These are phyloP conservation scores for Magnusiomyces tetraspermus DNA, from an alignment of 1,139 yeast genomes.

Conservation along the genomic window DNA sequence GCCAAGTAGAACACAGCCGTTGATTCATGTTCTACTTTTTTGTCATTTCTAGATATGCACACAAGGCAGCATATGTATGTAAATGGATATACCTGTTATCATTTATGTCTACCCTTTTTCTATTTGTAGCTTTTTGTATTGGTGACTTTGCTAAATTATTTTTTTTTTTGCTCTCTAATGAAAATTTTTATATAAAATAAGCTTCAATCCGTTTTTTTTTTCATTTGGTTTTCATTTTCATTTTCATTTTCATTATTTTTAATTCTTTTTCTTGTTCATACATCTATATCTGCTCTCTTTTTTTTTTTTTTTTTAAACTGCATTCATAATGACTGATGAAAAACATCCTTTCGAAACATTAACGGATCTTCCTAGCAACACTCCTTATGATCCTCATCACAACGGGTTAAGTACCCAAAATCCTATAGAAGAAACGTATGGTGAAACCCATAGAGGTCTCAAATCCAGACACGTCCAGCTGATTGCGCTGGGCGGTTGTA, in stretches of 20 bases:
- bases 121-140: too few relatives aligned
- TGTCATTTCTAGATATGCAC: too few relatives aligned
- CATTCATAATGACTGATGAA: background rate
- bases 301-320: background rate
- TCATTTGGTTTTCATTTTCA: background rate
- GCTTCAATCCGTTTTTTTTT: background rate
- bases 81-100: too few relatives aligned
- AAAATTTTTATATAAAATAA: too few relatives aligned
- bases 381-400: background rate
- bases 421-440: background rate
- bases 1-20: too few relatives aligned
- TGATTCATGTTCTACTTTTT: too few relatives aligned
- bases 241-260: background rate
- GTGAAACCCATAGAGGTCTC: constrained; percentile 29
- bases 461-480: constrained; percentile 63
- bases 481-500: constrained; percentile 83
- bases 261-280: background rate
- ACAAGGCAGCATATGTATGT: too few relatives aligned
- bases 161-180: too few relatives aligned
- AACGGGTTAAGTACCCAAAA: background rate
- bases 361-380: background rate
- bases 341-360: background rate
- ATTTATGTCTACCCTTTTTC: too few relatives aligned
- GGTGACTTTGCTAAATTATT: too few relatives aligned
- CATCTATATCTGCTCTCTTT: background rate